Percentiles rank a stretch among this genome's conserved stretches.
Evolutionary conservation across 805 yeast species (phyloP).

Genomic region (Myxozyma udenii): DNA sequence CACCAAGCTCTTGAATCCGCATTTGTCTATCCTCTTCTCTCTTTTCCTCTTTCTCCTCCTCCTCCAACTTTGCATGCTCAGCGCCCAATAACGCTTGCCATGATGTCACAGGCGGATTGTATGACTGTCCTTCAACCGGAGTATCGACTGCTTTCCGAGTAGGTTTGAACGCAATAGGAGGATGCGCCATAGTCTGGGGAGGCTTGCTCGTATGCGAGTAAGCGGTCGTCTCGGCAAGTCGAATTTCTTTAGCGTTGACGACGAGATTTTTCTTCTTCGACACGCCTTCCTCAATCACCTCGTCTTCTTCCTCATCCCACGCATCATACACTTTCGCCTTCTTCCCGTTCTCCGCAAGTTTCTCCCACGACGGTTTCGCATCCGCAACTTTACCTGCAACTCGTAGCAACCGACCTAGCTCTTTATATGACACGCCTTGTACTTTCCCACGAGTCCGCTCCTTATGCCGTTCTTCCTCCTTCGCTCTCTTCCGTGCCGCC

Average conservation of each 20-base stretch:
- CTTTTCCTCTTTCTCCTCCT: conserved; percentile 54
- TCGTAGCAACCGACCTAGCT: conserved; percentile 63
- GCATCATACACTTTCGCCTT: conserved; percentile 57
- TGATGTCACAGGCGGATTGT: conserved; percentile 79
- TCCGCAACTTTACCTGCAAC: conserved; percentile 67
- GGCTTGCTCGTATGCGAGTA: conserved; percentile 32
- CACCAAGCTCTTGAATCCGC: conserved; percentile 63
- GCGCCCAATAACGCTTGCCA: conserved; percentile 72
- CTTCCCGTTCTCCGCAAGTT: conserved; percentile 63
- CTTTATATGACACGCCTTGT: conserved; percentile 64
- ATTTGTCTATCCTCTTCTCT: conserved; percentile 60
- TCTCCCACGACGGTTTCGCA: conserved; percentile 50
- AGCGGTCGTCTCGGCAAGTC: conserved; percentile 10
- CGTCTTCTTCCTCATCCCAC: conserved; percentile 60
- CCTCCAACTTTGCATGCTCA: conserved; percentile 65
- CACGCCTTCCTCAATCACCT: conserved; percentile 21
- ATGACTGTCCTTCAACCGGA: conserved; percentile 87
- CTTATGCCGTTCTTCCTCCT: conserved; percentile 33
- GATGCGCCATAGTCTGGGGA: conserved; percentile 50
- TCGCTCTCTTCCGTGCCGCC: conserved; percentile 37
- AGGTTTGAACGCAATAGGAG: conserved; percentile 57
- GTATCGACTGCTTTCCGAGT: conserved; percentile 43
- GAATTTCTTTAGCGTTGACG: conserved; percentile 5
- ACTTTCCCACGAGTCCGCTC: conserved; percentile 43
- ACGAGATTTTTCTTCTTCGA: conserved; percentile 19